These are phyloP conservation scores for Chondrus crispus DNA, from an alignment of 23 red algal species.

Conservation along the genomic window DNA sequence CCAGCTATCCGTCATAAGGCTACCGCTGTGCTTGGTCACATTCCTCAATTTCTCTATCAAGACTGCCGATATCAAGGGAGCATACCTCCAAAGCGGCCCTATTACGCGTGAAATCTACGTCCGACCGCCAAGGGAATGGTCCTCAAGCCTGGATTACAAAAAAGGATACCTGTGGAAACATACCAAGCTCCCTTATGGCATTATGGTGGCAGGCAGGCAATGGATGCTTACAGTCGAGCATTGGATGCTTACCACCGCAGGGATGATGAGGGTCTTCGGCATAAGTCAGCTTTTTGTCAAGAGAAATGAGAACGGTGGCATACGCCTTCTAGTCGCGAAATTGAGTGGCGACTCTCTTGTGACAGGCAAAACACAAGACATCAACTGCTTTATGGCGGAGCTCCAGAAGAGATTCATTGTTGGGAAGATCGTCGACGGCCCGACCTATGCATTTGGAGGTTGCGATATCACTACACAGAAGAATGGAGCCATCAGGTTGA, in stretches of 20 bases:
- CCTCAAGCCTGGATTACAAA: not conserved
- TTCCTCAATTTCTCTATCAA: not conserved
- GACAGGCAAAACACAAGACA: not conserved
- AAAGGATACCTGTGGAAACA: not conserved
- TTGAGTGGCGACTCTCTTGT: not conserved
- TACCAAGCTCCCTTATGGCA: not conserved
- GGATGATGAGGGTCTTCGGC: not conserved
- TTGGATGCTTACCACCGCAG: not conserved
- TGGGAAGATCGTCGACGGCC: not conserved
- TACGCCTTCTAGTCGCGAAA: not conserved
- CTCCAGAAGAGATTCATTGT: not conserved
- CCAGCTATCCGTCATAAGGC: not conserved
- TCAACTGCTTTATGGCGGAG: not conserved
- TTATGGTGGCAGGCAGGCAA: not conserved
- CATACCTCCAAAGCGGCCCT: not conserved
- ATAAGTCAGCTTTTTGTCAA: constrained; percentile 2
- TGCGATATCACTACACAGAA: not conserved
- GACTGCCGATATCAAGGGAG: not conserved
- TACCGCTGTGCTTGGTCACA: not conserved
- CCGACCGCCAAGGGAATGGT: not conserved
- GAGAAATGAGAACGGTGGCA: not conserved
- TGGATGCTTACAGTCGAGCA: not conserved
- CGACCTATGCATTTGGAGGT: not conserved
- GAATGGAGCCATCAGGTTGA: not conserved
- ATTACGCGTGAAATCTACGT: not conserved